Evolutionary conservation across 202 grass and related monocot genomes (phyloP).

Genomic region (Alloteropsis angusta): DNA sequence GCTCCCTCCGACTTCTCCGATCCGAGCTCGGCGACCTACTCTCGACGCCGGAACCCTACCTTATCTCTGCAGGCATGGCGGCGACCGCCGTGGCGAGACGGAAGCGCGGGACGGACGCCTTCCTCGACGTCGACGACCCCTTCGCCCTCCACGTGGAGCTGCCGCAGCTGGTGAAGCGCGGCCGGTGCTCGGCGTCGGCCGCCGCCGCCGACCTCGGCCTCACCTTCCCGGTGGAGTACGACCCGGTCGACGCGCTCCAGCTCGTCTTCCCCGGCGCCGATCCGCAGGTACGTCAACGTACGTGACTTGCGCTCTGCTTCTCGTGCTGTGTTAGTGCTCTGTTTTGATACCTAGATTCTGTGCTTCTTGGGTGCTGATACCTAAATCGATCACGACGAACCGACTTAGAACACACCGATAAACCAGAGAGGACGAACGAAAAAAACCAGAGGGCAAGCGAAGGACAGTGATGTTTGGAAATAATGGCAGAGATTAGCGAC

Average conservation of each 20-base stretch:
- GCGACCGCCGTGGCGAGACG: neutral
- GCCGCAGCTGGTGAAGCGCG: conserved; percentile 13
- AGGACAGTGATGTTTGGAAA: neutral
- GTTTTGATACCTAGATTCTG: neutral
- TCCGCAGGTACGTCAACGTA: neutral
- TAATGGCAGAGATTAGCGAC: neutral
- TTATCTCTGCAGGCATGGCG: neutral
- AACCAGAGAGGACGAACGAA: no score
- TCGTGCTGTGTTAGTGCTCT: neutral
- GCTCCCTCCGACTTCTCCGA: neutral
- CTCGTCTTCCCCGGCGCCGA: conserved; percentile 37
- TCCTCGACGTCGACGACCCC: conserved; percentile 19
- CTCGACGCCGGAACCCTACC: neutral
- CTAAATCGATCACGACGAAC: neutral
- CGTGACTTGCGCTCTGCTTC: neutral
- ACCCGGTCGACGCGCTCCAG: conserved; percentile 27
- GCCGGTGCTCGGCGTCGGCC: conserved; percentile 16
- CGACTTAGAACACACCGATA: neutral
- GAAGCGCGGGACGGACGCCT: conserved; percentile 19
- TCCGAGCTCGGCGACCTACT: neutral
- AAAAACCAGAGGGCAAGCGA: neutral
- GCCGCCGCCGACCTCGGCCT: conserved; percentile 16
- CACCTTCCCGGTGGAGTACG: conserved; percentile 20
- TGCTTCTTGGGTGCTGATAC: neutral
- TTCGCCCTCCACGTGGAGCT: neutral